Percentiles rank a stretch among this genome's conserved stretches.
Evolutionary conservation across 2,329 filamentous ascomycete species (phyloP).

Genomic region (Dichotomopilus funicola): DNA sequence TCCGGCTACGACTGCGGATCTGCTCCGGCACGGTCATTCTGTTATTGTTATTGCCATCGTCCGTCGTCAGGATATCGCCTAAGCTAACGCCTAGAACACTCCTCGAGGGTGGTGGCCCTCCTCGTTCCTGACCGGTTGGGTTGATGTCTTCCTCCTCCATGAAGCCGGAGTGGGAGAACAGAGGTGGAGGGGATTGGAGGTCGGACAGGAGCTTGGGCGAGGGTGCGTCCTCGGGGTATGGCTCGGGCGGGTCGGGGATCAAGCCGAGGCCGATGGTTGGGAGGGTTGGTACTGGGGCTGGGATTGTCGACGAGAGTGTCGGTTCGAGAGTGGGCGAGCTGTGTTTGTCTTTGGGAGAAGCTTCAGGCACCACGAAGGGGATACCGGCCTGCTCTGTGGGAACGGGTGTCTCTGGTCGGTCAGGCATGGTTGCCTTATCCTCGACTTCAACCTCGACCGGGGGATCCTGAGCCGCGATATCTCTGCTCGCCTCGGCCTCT

Average conservation of each 20-base stretch:
- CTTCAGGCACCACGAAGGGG: not conserved
- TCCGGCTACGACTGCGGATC: no score
- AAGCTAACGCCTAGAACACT: no score
- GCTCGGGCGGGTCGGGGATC: slow-evolving; percentile 26
- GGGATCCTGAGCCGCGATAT: not conserved
- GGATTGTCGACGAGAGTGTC: no score
- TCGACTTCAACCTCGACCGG: not conserved
- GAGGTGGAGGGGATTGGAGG: slow-evolving; percentile 9
- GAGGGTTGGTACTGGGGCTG: no score
- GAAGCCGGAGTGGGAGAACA: slow-evolving; percentile 1
- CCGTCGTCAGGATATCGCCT: no score
- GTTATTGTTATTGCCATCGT: no score
- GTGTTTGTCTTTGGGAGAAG: no score
- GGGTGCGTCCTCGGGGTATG: slow-evolving; percentile 27
- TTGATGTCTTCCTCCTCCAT: slow-evolving; percentile 7
- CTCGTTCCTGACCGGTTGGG: slow-evolving; percentile 25
- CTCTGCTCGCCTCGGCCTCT: not conserved
- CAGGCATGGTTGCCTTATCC: not conserved
- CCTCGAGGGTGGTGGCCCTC: slow-evolving; percentile 18
- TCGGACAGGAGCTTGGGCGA: slow-evolving; percentile 28
- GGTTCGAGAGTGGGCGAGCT: slow-evolving; percentile 11
- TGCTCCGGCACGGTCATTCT: no score
- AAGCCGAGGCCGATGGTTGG: slow-evolving; percentile 25
- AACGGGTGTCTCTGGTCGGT: not conserved
- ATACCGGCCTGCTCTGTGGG: not conserved